Conservation (phyloP, 345 rosid species). For the Boechera stricta region DNA sequence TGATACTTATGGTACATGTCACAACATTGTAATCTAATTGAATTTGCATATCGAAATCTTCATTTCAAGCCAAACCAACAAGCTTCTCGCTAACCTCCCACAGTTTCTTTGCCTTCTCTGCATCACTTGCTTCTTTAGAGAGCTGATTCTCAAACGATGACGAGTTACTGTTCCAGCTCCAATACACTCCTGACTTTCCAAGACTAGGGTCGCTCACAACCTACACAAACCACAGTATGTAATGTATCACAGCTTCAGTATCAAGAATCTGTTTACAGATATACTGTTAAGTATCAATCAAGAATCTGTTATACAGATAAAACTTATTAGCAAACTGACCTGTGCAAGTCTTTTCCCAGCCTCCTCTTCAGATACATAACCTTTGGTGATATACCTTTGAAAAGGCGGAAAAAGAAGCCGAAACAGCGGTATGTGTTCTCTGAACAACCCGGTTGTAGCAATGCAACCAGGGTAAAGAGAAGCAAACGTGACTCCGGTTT, state of each 20-base stretch:
- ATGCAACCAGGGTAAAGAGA: constrained; percentile 99
- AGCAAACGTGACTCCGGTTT: constrained; percentile 81
- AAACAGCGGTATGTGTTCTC: constrained; percentile 95
- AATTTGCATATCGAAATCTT: constrained; percentile 4
- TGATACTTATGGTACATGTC: constrained; percentile 3
- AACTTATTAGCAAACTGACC: constrained; percentile 48
- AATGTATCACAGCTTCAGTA: too few relatives aligned
- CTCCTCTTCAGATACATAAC: constrained; percentile 89
- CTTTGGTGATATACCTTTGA: constrained; percentile 98
- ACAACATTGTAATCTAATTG: constrained; percentile 17
- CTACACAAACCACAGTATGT: constrained; percentile 43
- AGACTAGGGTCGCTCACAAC: constrained; percentile 89
- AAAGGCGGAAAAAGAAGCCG: constrained; percentile 92
- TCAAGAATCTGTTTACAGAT: too few relatives aligned
- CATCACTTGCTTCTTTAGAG: constrained; percentile 89
- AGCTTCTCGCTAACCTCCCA: constrained; percentile 55
- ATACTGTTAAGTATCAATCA: background rate
- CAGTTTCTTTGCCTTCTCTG: constrained; percentile 66
- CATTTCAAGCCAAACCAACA: constrained; percentile 43
- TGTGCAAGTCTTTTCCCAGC: constrained; percentile 95
- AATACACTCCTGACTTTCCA: constrained; percentile 86
- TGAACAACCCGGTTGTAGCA: constrained; percentile 95
- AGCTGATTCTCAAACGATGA: constrained; percentile 89
- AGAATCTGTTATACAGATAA: background rate
- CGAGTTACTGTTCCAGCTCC: constrained; percentile 96